Evolutionary conservation across 2,329 filamentous ascomycete species (phyloP).

Genomic region (Aspergillus versicolor): DNA sequence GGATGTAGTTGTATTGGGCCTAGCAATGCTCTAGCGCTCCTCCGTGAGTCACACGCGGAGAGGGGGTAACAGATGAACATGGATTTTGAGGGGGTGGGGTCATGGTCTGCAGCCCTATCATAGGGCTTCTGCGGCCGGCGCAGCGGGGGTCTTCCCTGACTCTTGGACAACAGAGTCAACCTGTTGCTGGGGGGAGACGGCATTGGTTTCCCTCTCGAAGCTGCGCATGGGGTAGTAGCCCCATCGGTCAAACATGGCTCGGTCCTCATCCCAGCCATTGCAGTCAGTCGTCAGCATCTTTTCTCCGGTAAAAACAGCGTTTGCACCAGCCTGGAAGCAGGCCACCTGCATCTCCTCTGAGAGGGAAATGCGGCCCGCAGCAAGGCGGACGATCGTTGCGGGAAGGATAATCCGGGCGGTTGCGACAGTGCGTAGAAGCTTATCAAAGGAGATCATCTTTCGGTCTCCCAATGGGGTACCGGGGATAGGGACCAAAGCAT

Average conservation of each 20-base stretch:
- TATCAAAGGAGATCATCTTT: conserved; percentile 71
- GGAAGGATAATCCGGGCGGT: conserved; percentile 83
- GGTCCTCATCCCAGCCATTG: conserved; percentile 87
- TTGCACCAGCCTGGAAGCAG: conserved; percentile 88
- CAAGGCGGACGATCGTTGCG: conserved; percentile 79
- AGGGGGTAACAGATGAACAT: background rate
- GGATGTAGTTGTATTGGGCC: conserved; percentile 4
- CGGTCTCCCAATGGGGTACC: conserved; percentile 80
- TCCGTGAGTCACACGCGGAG: background rate
- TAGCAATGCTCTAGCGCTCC: background rate
- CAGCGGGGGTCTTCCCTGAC: conserved; percentile 21
- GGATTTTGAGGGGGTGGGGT: background rate
- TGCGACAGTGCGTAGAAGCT: conserved; percentile 77
- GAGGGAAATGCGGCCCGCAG: conserved; percentile 80
- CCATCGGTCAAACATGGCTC: conserved; percentile 78
- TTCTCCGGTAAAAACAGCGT: conserved; percentile 92
- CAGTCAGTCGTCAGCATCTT: conserved; percentile 94
- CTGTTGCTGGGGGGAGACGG: conserved; percentile 2
- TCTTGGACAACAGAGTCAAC: background rate
- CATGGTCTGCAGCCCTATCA: conserved; percentile 15
- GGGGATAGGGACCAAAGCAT: conserved; percentile 85
- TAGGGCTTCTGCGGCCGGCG: conserved; percentile 30
- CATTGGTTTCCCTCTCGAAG: conserved; percentile 44
- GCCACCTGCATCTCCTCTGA: conserved; percentile 83
- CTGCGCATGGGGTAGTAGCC: conserved; percentile 74